phyloP scores from a whole-genome alignment of 257 asterid genomes.

The Solanum phureja region DNA sequence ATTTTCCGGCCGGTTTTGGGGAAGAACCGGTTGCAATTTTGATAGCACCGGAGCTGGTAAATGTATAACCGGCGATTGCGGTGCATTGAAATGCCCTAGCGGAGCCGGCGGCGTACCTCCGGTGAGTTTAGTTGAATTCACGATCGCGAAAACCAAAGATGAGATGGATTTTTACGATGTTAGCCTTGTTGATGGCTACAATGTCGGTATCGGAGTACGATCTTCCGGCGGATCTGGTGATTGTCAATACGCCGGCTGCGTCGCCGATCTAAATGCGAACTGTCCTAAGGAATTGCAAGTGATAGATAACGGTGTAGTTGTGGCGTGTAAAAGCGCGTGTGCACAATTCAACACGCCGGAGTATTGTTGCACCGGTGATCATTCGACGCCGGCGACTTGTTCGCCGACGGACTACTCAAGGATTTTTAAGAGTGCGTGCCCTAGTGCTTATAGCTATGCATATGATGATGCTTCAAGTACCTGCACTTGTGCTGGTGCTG shows the following conservation, averaged over 20 bases:
- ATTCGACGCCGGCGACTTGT: conserved; percentile 56
- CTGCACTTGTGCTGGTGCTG: conserved; percentile 54
- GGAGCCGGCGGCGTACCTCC: conserved; percentile 88
- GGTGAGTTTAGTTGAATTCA: conserved; percentile 68
- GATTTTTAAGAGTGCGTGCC: conserved; percentile 76
- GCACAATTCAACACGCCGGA: conserved; percentile 43
- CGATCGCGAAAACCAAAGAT: conserved; percentile 20
- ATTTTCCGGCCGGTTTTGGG: conserved; percentile 97
- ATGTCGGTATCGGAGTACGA: conserved; percentile 44
- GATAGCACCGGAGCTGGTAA: conserved; percentile 44
- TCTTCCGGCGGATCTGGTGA: conserved; percentile 59
- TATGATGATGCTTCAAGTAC: conserved; percentile 80
- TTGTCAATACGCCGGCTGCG: conserved; percentile 61
- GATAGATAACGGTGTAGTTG: conserved; percentile 29
- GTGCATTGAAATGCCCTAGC: conserved; percentile 35
- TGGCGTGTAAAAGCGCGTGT: conserved; percentile 87
- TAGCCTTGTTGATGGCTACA: conserved; percentile 84
- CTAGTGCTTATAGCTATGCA: conserved; percentile 87
- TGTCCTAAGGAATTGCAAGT: conserved; percentile 63
- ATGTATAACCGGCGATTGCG: conserved; percentile 77
- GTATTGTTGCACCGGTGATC: conserved; percentile 76
- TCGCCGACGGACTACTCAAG: conserved; percentile 56
- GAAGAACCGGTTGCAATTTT: conserved; percentile 66
- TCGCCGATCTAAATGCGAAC: conserved; percentile 27
- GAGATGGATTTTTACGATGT: conserved; percentile 74